Base-by-base conservation (phyloP, 208 protist genomes). In the Kentomonas sorsogonicus region DNA sequence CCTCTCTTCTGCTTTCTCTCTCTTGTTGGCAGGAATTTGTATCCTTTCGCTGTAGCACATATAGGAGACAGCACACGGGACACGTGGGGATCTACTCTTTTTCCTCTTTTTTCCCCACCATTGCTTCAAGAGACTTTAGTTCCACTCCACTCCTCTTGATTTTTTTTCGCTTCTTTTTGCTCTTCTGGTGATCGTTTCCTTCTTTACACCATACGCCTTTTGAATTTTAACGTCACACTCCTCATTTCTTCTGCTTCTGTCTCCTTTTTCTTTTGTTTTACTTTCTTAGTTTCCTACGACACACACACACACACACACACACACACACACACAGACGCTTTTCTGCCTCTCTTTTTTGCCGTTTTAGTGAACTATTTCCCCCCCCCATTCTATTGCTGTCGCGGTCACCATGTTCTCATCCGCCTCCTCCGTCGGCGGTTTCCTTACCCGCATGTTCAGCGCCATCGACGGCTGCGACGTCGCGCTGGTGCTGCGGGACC, bases 381-480 rank as follows among this genome's bases (percentile, higher is more conserved):
- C 57, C 22, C 40, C n/a, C 4, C 56, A 33, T 38, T 34, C 52
- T 41, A 3, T 67, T 58, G n/a, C 48, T 48, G 9, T 64, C n/a
- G n/a, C n/a, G n/a, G n/a, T n/a, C n/a, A n/a, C n/a, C n/a, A n/a
- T n/a, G n/a, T n/a, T n/a, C 29, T 63, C 61, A 6, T 64, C 61
- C n/a, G 61, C 61, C 23, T 51, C 30, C 29, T 48, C 48, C 16
- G 23, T 52, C 16, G 22, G 65, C 15, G 72, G 74, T 46, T 84
- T 95, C 48, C 83, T 93, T 26, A 59, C 66, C 15, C 74, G 79
- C 25, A 33, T 95, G 18, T 30, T 88, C 33, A 77, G 78, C 33
- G 72, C 72, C 43, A 77, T 95, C 22, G 86, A 89, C 51, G 83
- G 81, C 36, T 95, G 89, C 59, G 69, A 88, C 39, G 40, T 95